Percentiles rank a stretch among this genome's conserved stretches.
Evolutionary conservation across 176 grass and related monocot species (phyloP).

Genomic region (Carex scoparia): DNA sequence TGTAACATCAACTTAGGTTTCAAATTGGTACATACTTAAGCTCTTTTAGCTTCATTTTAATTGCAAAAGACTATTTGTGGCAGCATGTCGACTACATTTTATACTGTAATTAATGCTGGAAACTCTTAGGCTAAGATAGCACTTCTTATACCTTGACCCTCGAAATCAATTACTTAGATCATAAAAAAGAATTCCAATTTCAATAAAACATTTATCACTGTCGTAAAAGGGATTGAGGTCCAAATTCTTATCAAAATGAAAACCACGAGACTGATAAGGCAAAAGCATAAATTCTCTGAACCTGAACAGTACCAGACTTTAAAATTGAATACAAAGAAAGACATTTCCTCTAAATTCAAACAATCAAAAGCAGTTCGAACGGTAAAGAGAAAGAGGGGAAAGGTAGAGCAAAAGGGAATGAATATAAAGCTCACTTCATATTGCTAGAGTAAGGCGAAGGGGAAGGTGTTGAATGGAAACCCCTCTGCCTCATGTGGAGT

Average conservation of each 20-base stretch:
- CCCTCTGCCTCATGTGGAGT: slow-evolving; percentile 16
- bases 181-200: background rate
- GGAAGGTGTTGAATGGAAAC: background rate
- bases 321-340: background rate
- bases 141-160: background rate
- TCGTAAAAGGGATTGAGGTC: background rate
- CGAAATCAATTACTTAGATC: background rate
- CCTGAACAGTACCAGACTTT: background rate
- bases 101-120: background rate
- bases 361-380: background rate
- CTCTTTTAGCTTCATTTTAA: background rate
- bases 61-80: no score
- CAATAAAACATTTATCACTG: background rate
- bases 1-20: background rate
- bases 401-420: background rate
- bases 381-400: background rate
- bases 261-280: background rate
- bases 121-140: background rate
- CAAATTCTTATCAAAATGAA: background rate
- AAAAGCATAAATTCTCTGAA: no score
- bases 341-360: background rate
- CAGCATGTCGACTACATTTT: background rate
- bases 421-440: slow-evolving; percentile 29
- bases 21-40: background rate
- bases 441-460: slow-evolving; percentile 14